Percentiles rank a stretch among this genome's conserved stretches.
These are phyloP conservation scores for Musa balbisiana DNA, from an alignment of 202 grass and related monocot genomes.

Conservation along the genomic window DNA sequence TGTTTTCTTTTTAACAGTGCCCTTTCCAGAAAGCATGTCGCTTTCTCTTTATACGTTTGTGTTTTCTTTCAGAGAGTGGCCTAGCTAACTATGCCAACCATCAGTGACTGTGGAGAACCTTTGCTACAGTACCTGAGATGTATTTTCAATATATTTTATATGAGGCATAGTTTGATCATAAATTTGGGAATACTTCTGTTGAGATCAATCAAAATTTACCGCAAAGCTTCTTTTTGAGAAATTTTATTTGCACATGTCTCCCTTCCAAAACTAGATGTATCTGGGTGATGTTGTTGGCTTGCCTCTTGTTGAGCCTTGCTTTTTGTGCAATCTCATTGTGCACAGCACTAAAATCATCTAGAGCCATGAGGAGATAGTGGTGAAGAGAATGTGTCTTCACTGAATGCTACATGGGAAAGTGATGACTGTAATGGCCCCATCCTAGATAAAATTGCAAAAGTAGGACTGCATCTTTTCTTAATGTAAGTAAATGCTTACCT, in stretches of 20 bases:
- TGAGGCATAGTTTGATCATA: background rate
- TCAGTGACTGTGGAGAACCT: background rate
- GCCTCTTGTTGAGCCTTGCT: background rate
- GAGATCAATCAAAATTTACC: background rate
- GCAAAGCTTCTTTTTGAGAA: background rate
- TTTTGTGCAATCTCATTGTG: background rate
- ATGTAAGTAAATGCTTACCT: slow-evolving; percentile 8
- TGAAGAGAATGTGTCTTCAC: slow-evolving; percentile 37
- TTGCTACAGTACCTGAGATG: background rate
- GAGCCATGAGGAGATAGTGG: background rate
- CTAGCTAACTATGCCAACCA: background rate
- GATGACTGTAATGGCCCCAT: slow-evolving; percentile 8
- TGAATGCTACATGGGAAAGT: slow-evolving; percentile 24
- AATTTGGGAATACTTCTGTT: background rate
- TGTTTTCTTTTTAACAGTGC: background rate
- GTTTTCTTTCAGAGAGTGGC: background rate
- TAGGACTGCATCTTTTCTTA: slow-evolving; percentile 20
- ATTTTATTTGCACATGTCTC: background rate
- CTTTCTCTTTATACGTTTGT: background rate
- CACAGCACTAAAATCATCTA: background rate
- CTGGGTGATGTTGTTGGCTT: background rate
- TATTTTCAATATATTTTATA: background rate
- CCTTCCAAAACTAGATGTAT: background rate
- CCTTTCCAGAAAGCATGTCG: background rate
- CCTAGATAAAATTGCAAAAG: slow-evolving; percentile 9